phyloP scores from a whole-genome alignment of 78 protist genomes.

The Speleostelium caveatum region DNA sequence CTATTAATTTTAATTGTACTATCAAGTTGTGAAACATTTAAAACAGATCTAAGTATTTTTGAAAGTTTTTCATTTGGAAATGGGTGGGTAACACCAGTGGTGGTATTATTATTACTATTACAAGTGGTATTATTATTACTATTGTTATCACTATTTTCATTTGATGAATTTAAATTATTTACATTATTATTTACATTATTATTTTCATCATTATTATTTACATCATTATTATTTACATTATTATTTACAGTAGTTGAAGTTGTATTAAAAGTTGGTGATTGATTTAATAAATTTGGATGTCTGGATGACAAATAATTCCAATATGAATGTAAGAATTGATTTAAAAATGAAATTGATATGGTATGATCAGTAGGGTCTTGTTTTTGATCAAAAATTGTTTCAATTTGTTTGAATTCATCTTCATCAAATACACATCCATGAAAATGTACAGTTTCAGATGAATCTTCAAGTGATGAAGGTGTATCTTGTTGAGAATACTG shows the following conservation, averaged over 20 bases:
- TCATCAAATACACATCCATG: conserved; percentile 51
- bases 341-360: conserved; percentile 9
- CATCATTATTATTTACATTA: too few species aligned
- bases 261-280: not conserved
- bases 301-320: conserved; percentile 15
- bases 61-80: conserved; percentile 33
- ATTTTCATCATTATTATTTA: too few species aligned
- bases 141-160: not conserved
- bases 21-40: not conserved
- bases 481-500: not conserved
- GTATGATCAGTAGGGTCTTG: conserved; percentile 12
- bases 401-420: conserved; percentile 36
- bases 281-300: not conserved
- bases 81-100: not conserved
- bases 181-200: too few species aligned
- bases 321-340: conserved; percentile 33
- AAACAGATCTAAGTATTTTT: conserved; percentile 23
- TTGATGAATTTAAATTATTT: too few species aligned
- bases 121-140: not conserved
- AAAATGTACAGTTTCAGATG: not conserved
- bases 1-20: not conserved
- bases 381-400: conserved; percentile 13
- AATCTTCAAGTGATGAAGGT: not conserved
- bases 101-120: not conserved
- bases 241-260: too few species aligned